Percentiles rank a stretch among this genome's conserved stretches.
Evolutionary conservation across 202 grass and related monocot genomes (phyloP).

Genomic region (Carex arenaria): DNA sequence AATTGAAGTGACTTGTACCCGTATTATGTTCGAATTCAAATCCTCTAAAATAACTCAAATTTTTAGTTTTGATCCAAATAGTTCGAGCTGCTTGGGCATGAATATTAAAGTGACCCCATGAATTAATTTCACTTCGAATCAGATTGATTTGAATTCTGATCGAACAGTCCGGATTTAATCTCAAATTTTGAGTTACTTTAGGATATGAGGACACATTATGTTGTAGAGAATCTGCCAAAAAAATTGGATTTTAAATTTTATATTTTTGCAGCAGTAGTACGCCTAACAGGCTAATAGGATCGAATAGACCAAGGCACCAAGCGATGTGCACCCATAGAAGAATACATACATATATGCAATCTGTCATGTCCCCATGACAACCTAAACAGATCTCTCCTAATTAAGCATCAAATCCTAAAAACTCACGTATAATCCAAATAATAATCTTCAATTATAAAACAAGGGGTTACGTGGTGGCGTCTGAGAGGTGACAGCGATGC

Average conservation of each 20-base stretch:
- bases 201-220: too few relatives aligned
- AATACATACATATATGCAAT: neutral
- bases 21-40: too few relatives aligned
- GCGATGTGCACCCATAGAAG: neutral
- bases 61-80: too few relatives aligned
- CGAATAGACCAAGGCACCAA: neutral
- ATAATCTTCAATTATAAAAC: neutral
- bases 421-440: neutral
- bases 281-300: neutral
- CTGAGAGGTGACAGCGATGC: conserved; percentile 10
- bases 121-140: too few relatives aligned
- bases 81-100: too few relatives aligned
- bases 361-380: neutral
- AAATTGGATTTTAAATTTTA: neutral
- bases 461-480: conserved; percentile 8
- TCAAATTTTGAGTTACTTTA: too few relatives aligned
- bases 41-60: too few relatives aligned
- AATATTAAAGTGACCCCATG: too few relatives aligned
- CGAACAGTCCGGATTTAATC: too few relatives aligned
- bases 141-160: too few relatives aligned
- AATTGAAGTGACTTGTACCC: too few relatives aligned
- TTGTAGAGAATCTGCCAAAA: neutral
- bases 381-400: conserved; percentile 12
- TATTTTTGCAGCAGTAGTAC: neutral
- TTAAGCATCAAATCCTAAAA: neutral